Conservation (phyloP, 768 basidiomycete genomes). For the Lactifluus rugatus region DNA sequence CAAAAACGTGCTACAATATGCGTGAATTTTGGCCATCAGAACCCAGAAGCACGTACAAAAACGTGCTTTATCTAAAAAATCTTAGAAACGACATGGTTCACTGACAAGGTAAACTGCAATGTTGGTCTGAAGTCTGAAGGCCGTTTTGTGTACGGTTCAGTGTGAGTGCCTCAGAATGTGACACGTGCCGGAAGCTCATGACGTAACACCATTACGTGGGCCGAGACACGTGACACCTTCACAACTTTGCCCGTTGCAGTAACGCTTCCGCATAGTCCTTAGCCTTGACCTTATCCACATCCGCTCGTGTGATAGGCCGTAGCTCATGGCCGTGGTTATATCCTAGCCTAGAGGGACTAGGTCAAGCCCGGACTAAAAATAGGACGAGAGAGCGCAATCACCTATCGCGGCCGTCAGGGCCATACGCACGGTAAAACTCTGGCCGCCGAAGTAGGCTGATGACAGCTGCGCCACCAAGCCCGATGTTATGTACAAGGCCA, state of each 20-base stretch:
- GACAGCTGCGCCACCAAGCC: slow-evolving; percentile 72
- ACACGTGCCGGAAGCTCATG: too few species aligned
- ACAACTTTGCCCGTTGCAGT: slow-evolving; percentile 39
- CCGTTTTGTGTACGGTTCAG: too few species aligned
- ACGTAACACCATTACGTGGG: too few species aligned
- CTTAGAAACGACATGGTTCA: too few species aligned
- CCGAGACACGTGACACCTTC: too few species aligned
- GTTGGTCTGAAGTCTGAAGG: too few species aligned
- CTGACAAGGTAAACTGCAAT: too few species aligned
- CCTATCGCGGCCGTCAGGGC: slow-evolving; percentile 59
- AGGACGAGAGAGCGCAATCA: slow-evolving; percentile 20
- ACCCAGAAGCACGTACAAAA: too few species aligned
- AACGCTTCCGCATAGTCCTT: slow-evolving; percentile 40
- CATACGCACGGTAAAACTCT: slow-evolving; percentile 62
- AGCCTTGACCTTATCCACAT: slow-evolving; percentile 72
- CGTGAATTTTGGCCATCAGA: too few species aligned
- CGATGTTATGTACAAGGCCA: slow-evolving; percentile 76
- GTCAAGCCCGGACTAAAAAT: neutral
- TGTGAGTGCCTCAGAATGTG: too few species aligned
- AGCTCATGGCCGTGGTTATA: slow-evolving; percentile 73
- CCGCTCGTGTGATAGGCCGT: slow-evolving; percentile 46
- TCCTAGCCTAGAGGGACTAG: slow-evolving; percentile 39
- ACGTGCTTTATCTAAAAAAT: too few species aligned
- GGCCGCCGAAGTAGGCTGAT: slow-evolving; percentile 68
- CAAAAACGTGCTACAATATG: too few species aligned